These are phyloP conservation scores for Leptographium procerum DNA, from an alignment of 2,329 filamentous ascomycete genomes.

Conservation along the genomic window DNA sequence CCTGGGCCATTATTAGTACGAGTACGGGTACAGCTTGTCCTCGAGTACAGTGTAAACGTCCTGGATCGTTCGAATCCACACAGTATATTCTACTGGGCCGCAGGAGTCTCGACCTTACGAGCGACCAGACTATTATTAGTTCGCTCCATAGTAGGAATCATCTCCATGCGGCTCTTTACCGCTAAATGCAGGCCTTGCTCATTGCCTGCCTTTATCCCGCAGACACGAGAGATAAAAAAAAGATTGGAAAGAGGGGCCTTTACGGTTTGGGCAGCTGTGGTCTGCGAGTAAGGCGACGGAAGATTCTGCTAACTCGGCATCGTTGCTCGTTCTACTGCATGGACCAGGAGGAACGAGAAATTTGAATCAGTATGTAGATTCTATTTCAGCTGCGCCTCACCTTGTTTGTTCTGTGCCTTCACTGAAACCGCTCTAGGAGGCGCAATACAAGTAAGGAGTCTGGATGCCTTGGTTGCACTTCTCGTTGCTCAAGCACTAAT, in stretches of 20 bases:
- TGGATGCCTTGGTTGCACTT: too few relatives aligned
- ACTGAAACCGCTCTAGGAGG: neutral
- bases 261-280: neutral
- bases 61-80: neutral
- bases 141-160: neutral
- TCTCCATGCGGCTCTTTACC: neutral
- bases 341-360: too few relatives aligned
- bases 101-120: too few relatives aligned
- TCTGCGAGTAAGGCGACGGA: neutral
- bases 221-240: neutral
- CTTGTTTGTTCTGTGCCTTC: too few relatives aligned
- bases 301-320: neutral
- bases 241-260: neutral
- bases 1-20: neutral
- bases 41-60: neutral
- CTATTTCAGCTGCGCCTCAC: neutral
- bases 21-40: too few relatives aligned
- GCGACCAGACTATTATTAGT: too few relatives aligned
- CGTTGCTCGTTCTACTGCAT: too few relatives aligned
- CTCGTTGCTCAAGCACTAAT: too few relatives aligned
- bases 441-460: neutral
- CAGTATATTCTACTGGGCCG: neutral
- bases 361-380: too few relatives aligned
- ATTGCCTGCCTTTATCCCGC: neutral
- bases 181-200: neutral